Base-by-base conservation (phyloP, 495 filamentous ascomycete genomes). In the Rostrohypoxylon terebratum region DNA sequence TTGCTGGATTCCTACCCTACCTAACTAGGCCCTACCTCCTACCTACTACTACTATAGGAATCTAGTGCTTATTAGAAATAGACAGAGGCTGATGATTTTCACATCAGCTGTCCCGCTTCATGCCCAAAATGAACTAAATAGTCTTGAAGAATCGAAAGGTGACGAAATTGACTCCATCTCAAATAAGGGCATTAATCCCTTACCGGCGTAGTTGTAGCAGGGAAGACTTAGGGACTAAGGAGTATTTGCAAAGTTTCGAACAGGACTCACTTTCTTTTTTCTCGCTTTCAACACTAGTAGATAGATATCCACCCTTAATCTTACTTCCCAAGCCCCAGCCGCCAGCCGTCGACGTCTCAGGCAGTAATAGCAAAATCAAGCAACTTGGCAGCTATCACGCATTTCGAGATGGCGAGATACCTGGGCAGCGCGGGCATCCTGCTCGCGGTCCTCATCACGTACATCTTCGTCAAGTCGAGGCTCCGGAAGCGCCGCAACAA, bases 401-500 rank as follows among this genome's bases (percentile, higher is more conserved):
- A 14, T 42, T 4, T 40, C 55, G 67, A 63, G 34, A 74, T 74
- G 72, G 14, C 65, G 2, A 10, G 63, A 54, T 69, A 62, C 73
- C 34, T 18, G 11, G 66, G 50, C 45, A 65, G 38, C 33, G 40
- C 23, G 6, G 9, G 72, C 20, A 0, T 58, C 4, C 69, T 75
- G 23, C 33, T 75, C 11, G 42, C n/a, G 13, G 14, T 65, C 44
- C 63, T 72, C 40, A 5, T 73, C 11, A 18, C 33, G 0, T 72
- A 64, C 59, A 69, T 55, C 0, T 13, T 75, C 25, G 16, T 28
- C 63, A 69, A 68, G 51, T 72, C 74, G n/a, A 77, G 75, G 63
- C 54, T 77, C 57, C 63, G 64, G 47, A 71, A 64, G 58, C 72
- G 72, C 31, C 70, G 62, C 48, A 74, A 77, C 62, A 62, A 69